Evolutionary conservation across 768 basidiomycete genomes (phyloP).

Genomic region (Pleurotus tuber-regium): DNA sequence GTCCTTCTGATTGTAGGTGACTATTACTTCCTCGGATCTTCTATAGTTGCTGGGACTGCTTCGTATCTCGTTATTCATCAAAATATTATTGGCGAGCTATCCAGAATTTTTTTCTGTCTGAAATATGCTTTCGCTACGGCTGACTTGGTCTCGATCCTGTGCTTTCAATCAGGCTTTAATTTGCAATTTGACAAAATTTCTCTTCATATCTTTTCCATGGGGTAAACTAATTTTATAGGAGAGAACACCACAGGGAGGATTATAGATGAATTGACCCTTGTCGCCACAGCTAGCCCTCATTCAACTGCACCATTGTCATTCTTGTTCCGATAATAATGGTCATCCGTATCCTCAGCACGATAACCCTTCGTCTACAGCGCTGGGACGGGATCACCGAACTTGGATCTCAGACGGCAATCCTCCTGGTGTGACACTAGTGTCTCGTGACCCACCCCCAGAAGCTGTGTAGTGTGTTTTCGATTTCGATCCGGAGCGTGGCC

Average conservation of each 20-base stretch:
- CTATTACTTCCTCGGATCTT: not conserved
- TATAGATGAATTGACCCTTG: constrained; percentile 4
- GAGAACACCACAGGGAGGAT: constrained; percentile 9
- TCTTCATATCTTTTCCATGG: constrained; percentile 3
- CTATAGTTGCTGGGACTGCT: not conserved
- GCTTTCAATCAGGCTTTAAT: constrained; percentile 3
- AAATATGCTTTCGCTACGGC: too few relatives aligned
- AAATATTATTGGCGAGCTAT: too few relatives aligned
- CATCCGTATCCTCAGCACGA: not conserved
- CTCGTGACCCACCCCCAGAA: constrained; percentile 3
- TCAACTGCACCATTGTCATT: not conserved
- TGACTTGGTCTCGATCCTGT: too few relatives aligned
- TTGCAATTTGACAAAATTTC: constrained; percentile 6
- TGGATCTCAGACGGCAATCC: constrained; percentile 11
- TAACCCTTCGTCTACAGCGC: not conserved
- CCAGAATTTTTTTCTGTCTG: too few relatives aligned
- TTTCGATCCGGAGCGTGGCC: constrained; percentile 11
- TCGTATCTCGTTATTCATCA: not conserved
- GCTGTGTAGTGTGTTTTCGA: constrained; percentile 11
- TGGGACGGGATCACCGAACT: constrained; percentile 10
- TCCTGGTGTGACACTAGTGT: constrained; percentile 2
- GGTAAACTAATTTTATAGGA: not conserved
- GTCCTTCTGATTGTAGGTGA: constrained; percentile 6
- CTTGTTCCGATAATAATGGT: constrained; percentile 9
- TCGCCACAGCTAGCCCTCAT: constrained; percentile 6